Conservation (phyloP, 1,284 basidiomycete genomes). For the Pascua guehoae region DNA sequence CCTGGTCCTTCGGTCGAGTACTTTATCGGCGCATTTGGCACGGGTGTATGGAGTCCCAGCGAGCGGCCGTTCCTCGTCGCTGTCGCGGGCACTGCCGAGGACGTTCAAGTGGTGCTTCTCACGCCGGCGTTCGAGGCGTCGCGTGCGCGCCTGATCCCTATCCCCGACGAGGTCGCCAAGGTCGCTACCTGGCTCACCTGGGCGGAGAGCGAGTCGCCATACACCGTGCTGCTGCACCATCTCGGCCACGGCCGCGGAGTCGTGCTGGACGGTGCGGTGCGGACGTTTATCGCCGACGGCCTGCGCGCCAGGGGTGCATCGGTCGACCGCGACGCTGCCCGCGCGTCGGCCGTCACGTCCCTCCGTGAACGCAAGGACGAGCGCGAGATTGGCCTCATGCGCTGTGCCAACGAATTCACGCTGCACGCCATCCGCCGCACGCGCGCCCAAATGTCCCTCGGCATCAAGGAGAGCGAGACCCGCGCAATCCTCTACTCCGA, state of each 20-base stretch:
- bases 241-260: slow-evolving; percentile 45
- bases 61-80: slow-evolving; percentile 74
- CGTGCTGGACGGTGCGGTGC: slow-evolving; percentile 62
- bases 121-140: slow-evolving; percentile 73
- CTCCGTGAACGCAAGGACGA: slow-evolving; percentile 70
- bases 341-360: slow-evolving; percentile 56
- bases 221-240: slow-evolving; percentile 55
- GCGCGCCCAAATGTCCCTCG: slow-evolving; percentile 61
- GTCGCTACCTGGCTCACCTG: slow-evolving; percentile 61
- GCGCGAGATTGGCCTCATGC: slow-evolving; percentile 66
- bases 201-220: slow-evolving; percentile 71
- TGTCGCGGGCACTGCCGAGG: slow-evolving; percentile 46
- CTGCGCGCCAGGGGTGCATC: slow-evolving; percentile 49
- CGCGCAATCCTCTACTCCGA: slow-evolving; percentile 58
- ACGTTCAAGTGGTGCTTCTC: slow-evolving; percentile 56
- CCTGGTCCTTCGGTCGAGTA: slow-evolving; percentile 68
- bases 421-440: slow-evolving; percentile 68
- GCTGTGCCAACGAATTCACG: slow-evolving; percentile 77
- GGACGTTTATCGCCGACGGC: slow-evolving; percentile 55
- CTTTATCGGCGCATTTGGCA: slow-evolving; percentile 64
- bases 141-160: slow-evolving; percentile 57
- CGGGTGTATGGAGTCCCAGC: slow-evolving; percentile 62
- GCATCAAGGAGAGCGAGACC: slow-evolving; percentile 71
- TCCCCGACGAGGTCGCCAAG: slow-evolving; percentile 52
- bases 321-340: slow-evolving; percentile 36